Evolutionary conservation across 208 protist species (phyloP).

Genomic region (Crithidia bombi): DNA sequence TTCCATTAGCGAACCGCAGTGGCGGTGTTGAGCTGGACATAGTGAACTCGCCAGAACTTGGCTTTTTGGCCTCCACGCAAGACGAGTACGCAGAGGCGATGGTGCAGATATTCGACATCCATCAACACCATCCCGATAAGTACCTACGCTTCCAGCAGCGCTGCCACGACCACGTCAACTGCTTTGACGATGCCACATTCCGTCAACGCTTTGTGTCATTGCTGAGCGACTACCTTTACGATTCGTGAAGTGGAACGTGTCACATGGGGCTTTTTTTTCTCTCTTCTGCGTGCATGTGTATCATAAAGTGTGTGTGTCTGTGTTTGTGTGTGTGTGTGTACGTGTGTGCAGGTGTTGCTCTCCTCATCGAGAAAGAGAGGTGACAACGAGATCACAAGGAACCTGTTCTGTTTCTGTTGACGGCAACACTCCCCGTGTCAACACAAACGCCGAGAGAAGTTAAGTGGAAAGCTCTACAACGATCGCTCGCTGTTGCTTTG

Average conservation of each 20-base stretch:
- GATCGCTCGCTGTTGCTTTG: no score
- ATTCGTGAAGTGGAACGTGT: not conserved
- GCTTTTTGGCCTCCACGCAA: conserved; percentile 87
- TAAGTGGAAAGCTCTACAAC: no score
- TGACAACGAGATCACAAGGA: no score
- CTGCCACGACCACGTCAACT: conserved; percentile 34
- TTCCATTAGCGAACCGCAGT: conserved; percentile 94
- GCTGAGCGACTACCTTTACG: conserved; percentile 32
- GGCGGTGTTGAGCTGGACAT: conserved; percentile 97
- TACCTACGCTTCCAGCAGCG: conserved; percentile 48
- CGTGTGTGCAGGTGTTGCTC: not conserved
- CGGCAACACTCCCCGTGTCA: no score
- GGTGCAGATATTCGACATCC: conserved; percentile 51
- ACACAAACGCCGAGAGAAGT: no score
- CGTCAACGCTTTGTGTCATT: conserved; percentile 30
- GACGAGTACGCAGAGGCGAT: conserved; percentile 90
- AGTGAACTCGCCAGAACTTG: conserved; percentile 56
- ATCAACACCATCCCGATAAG: conserved; percentile 23
- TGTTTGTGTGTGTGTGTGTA: no score
- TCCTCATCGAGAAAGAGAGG: no score
- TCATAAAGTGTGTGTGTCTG: not conserved
- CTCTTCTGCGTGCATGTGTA: not conserved
- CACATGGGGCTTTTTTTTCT: not conserved
- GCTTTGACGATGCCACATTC: conserved; percentile 44
- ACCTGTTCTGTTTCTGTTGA: no score